Evolutionary conservation across 208 protist genomes (phyloP).

Genomic region (Eutreptiella sp.): DNA sequence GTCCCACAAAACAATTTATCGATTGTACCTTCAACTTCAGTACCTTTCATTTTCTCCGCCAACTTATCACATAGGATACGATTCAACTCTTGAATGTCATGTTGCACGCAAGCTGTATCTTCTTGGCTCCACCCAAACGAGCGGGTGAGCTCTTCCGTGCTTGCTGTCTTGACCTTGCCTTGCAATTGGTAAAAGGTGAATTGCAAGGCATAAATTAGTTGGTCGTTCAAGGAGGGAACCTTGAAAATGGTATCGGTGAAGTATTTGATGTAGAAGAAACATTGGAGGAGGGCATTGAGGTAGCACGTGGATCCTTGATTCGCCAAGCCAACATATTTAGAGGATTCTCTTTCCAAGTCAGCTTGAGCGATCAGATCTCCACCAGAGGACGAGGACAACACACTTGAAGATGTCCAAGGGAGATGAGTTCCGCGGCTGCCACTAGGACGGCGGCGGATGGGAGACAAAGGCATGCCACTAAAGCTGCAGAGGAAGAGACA

Average conservation of each 20-base stretch:
- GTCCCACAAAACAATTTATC: slow-evolving; percentile 69
- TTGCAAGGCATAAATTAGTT: too few relatives aligned
- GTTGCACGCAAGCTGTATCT: slow-evolving; percentile 64
- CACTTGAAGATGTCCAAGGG: too few relatives aligned
- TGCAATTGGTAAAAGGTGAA: slow-evolving; percentile 76
- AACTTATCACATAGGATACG: slow-evolving; percentile 72
- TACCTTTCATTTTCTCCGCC: slow-evolving; percentile 78
- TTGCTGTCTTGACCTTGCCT: slow-evolving; percentile 49
- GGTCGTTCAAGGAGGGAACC: slow-evolving; percentile 51
- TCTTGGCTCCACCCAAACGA: slow-evolving; percentile 75
- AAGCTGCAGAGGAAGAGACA: too few relatives aligned
- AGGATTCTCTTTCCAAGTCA: too few relatives aligned
- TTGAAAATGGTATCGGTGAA: slow-evolving; percentile 56
- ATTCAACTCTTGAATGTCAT: slow-evolving; percentile 81
- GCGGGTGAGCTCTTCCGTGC: slow-evolving; percentile 66
- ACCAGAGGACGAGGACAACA: too few relatives aligned
- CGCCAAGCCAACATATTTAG: slow-evolving; percentile 62
- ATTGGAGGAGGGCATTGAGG: slow-evolving; percentile 76
- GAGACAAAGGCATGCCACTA: too few relatives aligned
- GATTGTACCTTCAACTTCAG: slow-evolving; percentile 65
- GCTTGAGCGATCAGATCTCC: too few relatives aligned
- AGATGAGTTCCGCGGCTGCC: too few relatives aligned
- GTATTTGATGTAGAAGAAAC: slow-evolving; percentile 68
- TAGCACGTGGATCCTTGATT: slow-evolving; percentile 84
- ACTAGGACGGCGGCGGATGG: too few relatives aligned